Evolutionary conservation across 768 basidiomycete species (phyloP).

Genomic region (Rhodosporidiobolus sp.): DNA sequence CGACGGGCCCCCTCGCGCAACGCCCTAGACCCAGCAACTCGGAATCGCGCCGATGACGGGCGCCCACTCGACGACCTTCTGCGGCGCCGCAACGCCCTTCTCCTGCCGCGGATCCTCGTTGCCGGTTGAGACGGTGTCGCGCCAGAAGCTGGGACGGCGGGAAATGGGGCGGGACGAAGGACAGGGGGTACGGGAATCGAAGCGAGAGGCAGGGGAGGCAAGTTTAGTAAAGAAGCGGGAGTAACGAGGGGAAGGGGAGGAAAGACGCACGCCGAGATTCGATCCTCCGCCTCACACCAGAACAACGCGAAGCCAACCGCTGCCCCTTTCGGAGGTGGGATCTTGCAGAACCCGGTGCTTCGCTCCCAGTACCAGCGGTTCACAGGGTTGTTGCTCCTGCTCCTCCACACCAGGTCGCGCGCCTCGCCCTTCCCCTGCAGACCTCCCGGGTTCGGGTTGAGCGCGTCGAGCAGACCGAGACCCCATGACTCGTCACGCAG

Average conservation of each 20-base stretch:
- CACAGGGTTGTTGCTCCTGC: constrained; percentile 85
- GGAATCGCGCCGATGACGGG: constrained; percentile 31
- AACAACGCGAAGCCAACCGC: constrained; percentile 76
- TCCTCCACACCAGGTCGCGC: constrained; percentile 94
- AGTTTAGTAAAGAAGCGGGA: background rate
- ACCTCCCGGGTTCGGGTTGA: constrained; percentile 86
- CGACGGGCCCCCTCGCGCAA: too few relatives aligned
- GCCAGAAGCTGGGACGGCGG: background rate
- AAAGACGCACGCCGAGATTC: constrained; percentile 50
- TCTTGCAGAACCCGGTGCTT: constrained; percentile 79
- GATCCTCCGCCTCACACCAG: constrained; percentile 96
- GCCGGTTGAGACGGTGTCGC: background rate
- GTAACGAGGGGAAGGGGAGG: background rate
- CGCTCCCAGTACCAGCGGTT: constrained; percentile 99
- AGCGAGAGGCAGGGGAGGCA: background rate
- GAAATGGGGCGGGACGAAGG: too few relatives aligned
- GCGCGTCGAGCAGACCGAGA: constrained; percentile 84
- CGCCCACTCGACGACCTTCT: constrained; percentile 27
- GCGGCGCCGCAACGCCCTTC: constrained; percentile 1
- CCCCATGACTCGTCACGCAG: constrained; percentile 98
- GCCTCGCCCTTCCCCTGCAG: constrained; percentile 83
- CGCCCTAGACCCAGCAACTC: constrained; percentile 12
- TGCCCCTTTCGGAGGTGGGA: constrained; percentile 47
- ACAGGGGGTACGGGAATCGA: too few relatives aligned
- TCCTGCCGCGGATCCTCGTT: background rate